Evolutionary conservation across 176 grass and related monocot species (phyloP).

Genomic region (Triticum timopheevii): DNA sequence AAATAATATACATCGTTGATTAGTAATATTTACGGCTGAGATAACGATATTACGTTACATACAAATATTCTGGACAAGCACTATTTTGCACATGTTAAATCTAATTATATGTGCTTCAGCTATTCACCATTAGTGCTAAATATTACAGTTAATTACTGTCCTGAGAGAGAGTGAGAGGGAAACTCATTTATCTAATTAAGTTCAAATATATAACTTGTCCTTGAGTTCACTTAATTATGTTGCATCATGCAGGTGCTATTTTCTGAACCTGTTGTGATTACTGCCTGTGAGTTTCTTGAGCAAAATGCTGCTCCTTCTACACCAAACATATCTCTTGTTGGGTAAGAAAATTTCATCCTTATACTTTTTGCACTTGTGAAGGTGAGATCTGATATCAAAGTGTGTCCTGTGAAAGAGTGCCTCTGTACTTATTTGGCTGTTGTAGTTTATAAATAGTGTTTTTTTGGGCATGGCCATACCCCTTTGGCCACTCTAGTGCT

Average conservation of each 20-base stretch:
- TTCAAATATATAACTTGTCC: conserved; percentile 35
- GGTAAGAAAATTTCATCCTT: conserved; percentile 47
- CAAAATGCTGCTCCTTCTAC: conserved; percentile 85
- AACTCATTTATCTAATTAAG: conserved; percentile 24
- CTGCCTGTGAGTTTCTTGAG: conserved; percentile 98
- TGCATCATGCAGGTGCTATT: conserved; percentile 70
- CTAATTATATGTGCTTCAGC: neutral
- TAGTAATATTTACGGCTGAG: no score
- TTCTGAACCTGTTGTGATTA: conserved; percentile 93
- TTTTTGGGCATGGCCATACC: neutral
- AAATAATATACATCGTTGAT: no score
- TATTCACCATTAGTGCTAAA: neutral
- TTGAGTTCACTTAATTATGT: conserved; percentile 33
- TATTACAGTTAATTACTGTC: conserved; percentile 14
- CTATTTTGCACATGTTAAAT: no score
- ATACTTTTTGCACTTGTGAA: conserved; percentile 23
- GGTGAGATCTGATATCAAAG: neutral
- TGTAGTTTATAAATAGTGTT: neutral
- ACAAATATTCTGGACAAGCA: no score
- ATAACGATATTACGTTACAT: no score
- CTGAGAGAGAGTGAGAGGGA: neutral
- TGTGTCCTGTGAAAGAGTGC: neutral
- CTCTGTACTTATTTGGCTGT: conserved; percentile 10
- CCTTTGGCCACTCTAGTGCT: neutral
- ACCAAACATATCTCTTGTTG: conserved; percentile 77